Evolutionary conservation across 257 asterid species (phyloP), one percentile per base, ranked within the genome.

Genomic region (Gentiana straminea): DNA sequence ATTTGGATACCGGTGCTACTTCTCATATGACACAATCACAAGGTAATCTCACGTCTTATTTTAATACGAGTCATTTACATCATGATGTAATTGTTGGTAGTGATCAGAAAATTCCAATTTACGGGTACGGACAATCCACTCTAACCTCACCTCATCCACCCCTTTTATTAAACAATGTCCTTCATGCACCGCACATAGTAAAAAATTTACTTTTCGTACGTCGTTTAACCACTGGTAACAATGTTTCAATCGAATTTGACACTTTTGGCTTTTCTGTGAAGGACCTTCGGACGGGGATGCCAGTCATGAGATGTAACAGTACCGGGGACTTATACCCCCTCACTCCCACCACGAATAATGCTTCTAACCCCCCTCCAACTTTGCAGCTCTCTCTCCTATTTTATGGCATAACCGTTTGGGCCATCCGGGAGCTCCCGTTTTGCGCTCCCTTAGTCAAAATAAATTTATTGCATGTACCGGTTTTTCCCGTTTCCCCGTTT

Each of bases 1-100:
- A 54, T 10, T 13, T 54, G 58, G 58, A 54, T 13, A 54, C 58
- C 58, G 33, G 54, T 10, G 54, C 54, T 24, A 51, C 54, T 4
- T 51, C 54, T 51, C 54, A 51, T 24, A 51, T 54, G 41, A 54
- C 58, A 8, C 1, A 9, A 11, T 7, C 0, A 7, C 8, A n/a
- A 24, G 58, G 58, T 54, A 54, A 4, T 15, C 58, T 54, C 1
- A 4, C 1, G 58, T 32, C 36, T 32, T 54, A 35, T 35, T 54
- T 54, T 13, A 54, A 15, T 35, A 0, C 43, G 8, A 54, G 58
- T 10, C 8, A 35, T 54, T 4, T 7, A 24, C 7, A 35, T 35
- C 24, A 24, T 24, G 13, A 35, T 33, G 1, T 54, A 4, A 8
- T 35, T 15, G 41, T 35, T 54, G 1, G 58, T 15, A 54, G 58